Conservation (phyloP, 306 rosid genomes). For the Fragaria iinumae region DNA sequence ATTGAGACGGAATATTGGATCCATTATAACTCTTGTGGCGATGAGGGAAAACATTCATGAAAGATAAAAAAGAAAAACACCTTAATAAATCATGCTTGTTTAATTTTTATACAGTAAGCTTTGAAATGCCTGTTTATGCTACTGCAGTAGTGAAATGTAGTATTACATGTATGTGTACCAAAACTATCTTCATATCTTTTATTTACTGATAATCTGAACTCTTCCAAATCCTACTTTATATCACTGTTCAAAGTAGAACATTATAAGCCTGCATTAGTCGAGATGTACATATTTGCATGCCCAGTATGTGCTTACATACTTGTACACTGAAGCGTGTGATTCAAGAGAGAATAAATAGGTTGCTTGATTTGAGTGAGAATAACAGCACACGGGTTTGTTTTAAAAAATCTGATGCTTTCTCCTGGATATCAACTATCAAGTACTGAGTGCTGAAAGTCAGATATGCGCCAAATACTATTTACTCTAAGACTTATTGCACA, state of each 20-base stretch:
- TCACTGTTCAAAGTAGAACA: neutral
- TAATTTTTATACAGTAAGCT: neutral
- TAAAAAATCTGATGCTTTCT: neutral
- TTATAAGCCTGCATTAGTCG: neutral
- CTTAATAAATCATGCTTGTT: neutral
- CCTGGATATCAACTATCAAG: neutral
- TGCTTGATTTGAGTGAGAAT: neutral
- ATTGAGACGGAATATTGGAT: neutral
- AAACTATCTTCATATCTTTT: neutral
- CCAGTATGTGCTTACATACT: neutral
- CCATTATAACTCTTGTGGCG: neutral
- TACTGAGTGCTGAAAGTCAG: neutral
- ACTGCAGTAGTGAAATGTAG: neutral
- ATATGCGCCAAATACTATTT: neutral
- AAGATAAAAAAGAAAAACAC: neutral
- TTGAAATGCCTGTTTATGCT: neutral
- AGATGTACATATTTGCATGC: neutral
- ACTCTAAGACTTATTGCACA: neutral
- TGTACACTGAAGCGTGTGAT: neutral
- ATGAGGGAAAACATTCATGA: constrained; percentile 1
- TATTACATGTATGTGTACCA: neutral
- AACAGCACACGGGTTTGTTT: neutral
- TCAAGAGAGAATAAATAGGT: neutral
- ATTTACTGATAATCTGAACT: neutral
- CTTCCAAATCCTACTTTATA: neutral